Conservation (phyloP, 1,139 yeast species). For the Tardiomyces depauwii region DNA sequence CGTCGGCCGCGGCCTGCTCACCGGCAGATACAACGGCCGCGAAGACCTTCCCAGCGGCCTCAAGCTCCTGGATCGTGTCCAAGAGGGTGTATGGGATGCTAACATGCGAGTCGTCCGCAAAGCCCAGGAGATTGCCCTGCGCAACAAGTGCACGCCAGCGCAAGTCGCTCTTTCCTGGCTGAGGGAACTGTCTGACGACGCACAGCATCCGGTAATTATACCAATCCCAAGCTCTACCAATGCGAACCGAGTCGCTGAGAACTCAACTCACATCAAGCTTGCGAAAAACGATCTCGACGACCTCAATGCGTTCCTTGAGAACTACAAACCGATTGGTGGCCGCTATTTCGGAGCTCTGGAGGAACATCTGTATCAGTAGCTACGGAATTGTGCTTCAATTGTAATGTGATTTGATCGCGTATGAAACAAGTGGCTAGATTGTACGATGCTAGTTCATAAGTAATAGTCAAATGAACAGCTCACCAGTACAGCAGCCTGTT, state of each 20-base stretch:
- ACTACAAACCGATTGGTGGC: background rate
- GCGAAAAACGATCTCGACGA: background rate
- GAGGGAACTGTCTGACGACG: slow-evolving; percentile 28
- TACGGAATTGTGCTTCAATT: no score
- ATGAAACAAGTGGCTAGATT: no score
- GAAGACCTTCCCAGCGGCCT: slow-evolving; percentile 40
- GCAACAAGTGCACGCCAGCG: slow-evolving; percentile 42
- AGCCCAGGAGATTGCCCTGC: slow-evolving; percentile 35
- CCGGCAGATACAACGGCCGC: slow-evolving; percentile 43
- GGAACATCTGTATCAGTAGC: background rate
- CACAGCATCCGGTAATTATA: slow-evolving; percentile 43
- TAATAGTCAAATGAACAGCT: no score
- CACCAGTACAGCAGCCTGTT: no score
- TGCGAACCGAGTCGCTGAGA: slow-evolving; percentile 45
- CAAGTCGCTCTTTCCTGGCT: slow-evolving; percentile 72
- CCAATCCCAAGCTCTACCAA: slow-evolving; percentile 76
- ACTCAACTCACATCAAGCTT: slow-evolving; percentile 16
- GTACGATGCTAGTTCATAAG: no score
- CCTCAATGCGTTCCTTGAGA: background rate
- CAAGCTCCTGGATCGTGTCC: slow-evolving; percentile 42
- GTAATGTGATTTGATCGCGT: no score
- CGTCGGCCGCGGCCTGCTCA: slow-evolving; percentile 64
- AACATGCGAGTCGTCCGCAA: slow-evolving; percentile 42
- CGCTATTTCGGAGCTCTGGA: background rate
- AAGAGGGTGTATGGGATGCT: slow-evolving; percentile 40